These are phyloP conservation scores for Evernia prunastri DNA, from an alignment of 495 filamentous ascomycete species.

Conservation along the genomic window DNA sequence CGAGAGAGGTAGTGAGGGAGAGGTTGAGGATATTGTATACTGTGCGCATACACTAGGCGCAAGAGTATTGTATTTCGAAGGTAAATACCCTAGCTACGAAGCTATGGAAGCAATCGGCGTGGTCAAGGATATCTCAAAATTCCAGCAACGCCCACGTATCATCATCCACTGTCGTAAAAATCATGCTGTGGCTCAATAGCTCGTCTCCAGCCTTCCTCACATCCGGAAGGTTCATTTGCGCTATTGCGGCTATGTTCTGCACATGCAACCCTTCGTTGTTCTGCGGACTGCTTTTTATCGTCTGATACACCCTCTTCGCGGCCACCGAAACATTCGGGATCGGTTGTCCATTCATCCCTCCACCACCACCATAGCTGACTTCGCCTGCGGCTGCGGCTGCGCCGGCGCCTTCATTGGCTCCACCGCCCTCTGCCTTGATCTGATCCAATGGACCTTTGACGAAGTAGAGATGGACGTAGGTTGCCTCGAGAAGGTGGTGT, in stretches of 20 bases:
- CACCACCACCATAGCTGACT: conserved; percentile 26
- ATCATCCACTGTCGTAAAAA: conserved; percentile 90
- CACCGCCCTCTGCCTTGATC: conserved; percentile 27
- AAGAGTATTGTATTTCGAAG: background rate
- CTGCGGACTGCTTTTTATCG: conserved; percentile 55
- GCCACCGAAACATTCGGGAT: conserved; percentile 46
- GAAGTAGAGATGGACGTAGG: conserved; percentile 77
- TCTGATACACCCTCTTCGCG: conserved; percentile 62
- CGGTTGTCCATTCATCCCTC: conserved; percentile 25
- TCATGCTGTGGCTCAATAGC: conserved; percentile 60
- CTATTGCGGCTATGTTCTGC: conserved; percentile 59
- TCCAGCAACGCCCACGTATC: conserved; percentile 68
- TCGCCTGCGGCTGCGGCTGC: conserved; percentile 34
- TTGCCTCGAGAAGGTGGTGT: conserved; percentile 82
- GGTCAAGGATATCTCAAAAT: conserved; percentile 31
- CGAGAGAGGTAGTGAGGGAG: background rate
- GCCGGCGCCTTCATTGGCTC: conserved; percentile 30
- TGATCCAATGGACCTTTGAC: conserved; percentile 61
- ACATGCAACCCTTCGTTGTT: conserved; percentile 76
- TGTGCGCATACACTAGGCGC: background rate
- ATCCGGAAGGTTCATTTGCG: conserved; percentile 57
- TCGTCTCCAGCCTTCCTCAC: conserved; percentile 73
- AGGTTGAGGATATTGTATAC: background rate
- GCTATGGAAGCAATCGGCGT: background rate
- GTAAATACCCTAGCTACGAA: background rate